Conservation (phyloP, 345 rosid genomes). For the Gossypium bickii region DNA sequence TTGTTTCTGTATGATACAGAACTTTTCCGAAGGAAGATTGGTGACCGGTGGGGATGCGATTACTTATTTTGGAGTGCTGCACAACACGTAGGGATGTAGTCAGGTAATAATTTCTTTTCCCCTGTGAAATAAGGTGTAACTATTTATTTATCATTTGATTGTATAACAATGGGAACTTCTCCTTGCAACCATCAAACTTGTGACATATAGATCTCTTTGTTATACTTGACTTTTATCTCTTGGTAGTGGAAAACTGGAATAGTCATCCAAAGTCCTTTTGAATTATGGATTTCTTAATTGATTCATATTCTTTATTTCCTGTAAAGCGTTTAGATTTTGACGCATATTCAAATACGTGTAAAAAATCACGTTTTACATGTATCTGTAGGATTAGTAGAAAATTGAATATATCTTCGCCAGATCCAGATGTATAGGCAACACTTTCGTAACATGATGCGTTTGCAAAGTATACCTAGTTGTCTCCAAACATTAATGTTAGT, state of each 20-base stretch:
- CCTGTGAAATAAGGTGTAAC: constrained; percentile 14
- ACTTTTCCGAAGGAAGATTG: constrained; percentile 17
- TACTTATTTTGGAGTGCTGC: neutral
- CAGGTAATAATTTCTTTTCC: neutral
- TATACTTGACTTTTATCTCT: no score
- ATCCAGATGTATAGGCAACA: no score
- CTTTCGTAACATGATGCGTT: no score
- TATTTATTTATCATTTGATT: neutral
- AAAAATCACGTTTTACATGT: no score
- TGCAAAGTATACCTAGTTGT: no score
- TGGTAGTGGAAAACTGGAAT: neutral
- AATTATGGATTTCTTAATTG: neutral
- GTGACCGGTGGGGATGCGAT: constrained; percentile 16
- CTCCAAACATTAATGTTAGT: no score
- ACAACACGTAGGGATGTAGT: constrained; percentile 4
- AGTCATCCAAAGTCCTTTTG: neutral
- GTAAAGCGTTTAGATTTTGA: no score
- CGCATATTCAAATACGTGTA: no score
- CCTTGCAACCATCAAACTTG: neutral
- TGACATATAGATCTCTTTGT: neutral
- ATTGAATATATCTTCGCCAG: no score
- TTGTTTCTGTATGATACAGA: constrained; percentile 29
- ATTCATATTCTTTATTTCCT: neutral
- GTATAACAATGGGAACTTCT: neutral
- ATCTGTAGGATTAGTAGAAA: no score